These are phyloP conservation scores for Silene conica DNA, from an alignment of 148 eudicot species.

Conservation along the genomic window DNA sequence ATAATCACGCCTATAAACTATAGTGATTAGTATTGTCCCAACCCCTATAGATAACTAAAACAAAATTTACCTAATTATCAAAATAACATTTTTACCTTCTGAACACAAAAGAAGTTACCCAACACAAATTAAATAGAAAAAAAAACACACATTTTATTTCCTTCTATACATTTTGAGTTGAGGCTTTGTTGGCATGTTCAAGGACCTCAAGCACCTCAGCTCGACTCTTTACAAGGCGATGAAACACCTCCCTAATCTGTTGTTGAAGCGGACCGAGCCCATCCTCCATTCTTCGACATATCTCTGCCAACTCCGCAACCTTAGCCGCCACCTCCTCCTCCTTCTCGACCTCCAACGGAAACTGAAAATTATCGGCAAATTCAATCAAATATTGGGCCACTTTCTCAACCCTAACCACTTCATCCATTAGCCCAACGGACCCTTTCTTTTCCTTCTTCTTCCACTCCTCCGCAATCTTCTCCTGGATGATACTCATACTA, in stretches of 20 bases:
- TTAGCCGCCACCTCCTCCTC: conserved; percentile 51
- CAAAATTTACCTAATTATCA: not conserved
- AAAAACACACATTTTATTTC: not conserved
- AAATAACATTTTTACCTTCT: not conserved
- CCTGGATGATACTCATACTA: conserved; percentile 51
- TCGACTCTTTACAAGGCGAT: conserved; percentile 78
- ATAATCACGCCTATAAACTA: not conserved
- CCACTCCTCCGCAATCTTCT: conserved; percentile 89
- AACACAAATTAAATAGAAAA: not conserved
- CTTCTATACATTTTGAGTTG: conserved; percentile 33
- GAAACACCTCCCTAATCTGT: conserved; percentile 81
- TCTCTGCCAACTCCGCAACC: conserved; percentile 63
- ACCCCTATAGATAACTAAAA: not conserved
- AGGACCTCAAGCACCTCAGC: conserved; percentile 64
- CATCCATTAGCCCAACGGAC: conserved; percentile 65
- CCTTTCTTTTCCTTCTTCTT: conserved; percentile 90
- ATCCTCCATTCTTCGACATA: conserved; percentile 68
- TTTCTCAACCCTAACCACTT: conserved; percentile 60
- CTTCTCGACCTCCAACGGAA: conserved; percentile 64
- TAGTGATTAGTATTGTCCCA: conserved; percentile 8
- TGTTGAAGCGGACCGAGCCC: conserved; percentile 65
- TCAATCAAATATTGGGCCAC: conserved; percentile 44
- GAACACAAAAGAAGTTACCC: conserved; percentile 23
- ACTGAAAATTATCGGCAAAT: conserved; percentile 50
- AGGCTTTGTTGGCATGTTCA: conserved; percentile 57